A percentile compares a stretch with the other conserved stretches of the same genome.
Conservation (phyloP, 2,329 filamentous ascomycete species). For the Talaromyces albobiverticillius region DNA sequence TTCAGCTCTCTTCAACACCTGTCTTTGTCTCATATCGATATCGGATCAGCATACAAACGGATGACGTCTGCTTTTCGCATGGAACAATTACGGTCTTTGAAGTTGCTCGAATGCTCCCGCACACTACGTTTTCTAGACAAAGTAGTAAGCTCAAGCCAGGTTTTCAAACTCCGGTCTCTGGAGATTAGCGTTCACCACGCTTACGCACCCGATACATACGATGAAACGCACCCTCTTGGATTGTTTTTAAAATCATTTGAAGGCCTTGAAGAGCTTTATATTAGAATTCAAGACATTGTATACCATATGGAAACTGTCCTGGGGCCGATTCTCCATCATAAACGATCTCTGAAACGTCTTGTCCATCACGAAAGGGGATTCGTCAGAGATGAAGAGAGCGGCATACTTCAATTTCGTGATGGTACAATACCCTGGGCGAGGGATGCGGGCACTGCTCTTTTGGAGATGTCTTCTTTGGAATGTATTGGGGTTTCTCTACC, state of each 20-base stretch:
- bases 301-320: not conserved
- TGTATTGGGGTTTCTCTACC: not conserved
- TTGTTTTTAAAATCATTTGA: not conserved
- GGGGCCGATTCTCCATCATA: not conserved
- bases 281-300: not conserved
- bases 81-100: not conserved
- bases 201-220: not conserved
- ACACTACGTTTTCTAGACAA: not conserved
- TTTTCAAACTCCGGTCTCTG: not conserved
- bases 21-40: not conserved
- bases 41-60: not conserved
- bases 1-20: not conserved
- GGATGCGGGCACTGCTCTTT: not conserved
- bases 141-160: not conserved
- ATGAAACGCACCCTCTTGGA: not conserved
- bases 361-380: not conserved
- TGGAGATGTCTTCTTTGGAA: not conserved
- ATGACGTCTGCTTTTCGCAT: not conserved
- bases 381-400: not conserved
- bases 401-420: not conserved
- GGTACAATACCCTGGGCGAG: not conserved
- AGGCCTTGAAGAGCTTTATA: slow-evolving; percentile 2
- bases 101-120: not conserved
- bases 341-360: not conserved
- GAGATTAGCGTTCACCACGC: not conserved